Conservation (phyloP, 2,329 filamentous ascomycete genomes). For the Fusarium nurragi region DNA sequence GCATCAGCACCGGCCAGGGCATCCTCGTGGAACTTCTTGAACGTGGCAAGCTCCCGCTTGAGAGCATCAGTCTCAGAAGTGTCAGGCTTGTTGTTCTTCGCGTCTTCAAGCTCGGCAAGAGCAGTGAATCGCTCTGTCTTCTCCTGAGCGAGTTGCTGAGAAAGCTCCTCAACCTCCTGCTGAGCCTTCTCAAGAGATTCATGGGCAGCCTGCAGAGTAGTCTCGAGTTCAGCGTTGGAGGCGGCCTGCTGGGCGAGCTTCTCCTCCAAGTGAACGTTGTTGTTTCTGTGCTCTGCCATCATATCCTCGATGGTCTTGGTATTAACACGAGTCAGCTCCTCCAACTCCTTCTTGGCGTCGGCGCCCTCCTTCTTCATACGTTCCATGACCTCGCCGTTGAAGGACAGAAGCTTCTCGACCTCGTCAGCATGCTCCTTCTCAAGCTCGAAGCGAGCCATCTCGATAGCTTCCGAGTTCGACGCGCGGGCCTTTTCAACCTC, state of each 20-base stretch:
- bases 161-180: constrained; percentile 60
- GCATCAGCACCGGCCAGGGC: constrained; percentile 50
- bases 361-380: constrained; percentile 52
- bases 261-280: constrained; percentile 49
- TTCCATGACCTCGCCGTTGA: constrained; percentile 55
- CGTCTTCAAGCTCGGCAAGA: constrained; percentile 68
- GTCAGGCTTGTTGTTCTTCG: constrained; percentile 65
- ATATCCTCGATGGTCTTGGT: constrained; percentile 53
- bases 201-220: constrained; percentile 52
- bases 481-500: constrained; percentile 59
- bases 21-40: constrained; percentile 59
- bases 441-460: constrained; percentile 57
- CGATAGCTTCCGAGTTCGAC: constrained; percentile 56
- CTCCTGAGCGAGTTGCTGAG: constrained; percentile 64
- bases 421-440: constrained; percentile 58
- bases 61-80: constrained; percentile 64
- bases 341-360: constrained; percentile 55
- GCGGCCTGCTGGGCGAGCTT: constrained; percentile 50
- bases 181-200: constrained; percentile 57
- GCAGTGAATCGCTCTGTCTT: constrained; percentile 69
- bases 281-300: constrained; percentile 52
- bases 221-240: constrained; percentile 50
- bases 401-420: constrained; percentile 57
- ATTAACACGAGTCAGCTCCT: constrained; percentile 52
- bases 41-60: constrained; percentile 58